These are phyloP conservation scores for Penicillium macrosclerotiorum DNA, from an alignment of 495 filamentous ascomycete species.

Conservation along the genomic window DNA sequence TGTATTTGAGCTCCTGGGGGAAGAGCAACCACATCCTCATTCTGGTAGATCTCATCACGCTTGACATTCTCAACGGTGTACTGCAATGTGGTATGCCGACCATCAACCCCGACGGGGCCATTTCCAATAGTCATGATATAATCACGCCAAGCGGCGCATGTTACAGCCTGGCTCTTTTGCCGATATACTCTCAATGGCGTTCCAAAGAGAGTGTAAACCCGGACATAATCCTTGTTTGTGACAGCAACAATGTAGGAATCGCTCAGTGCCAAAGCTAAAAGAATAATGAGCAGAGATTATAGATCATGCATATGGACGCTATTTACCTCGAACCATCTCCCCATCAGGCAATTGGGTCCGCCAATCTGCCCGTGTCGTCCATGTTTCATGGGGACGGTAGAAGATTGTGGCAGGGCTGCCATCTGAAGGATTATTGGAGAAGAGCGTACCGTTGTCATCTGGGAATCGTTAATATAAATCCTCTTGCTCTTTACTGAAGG, in stretches of 20 bases:
- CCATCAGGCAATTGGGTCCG: conserved; percentile 76
- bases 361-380: conserved; percentile 91
- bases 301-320: background rate
- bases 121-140: conserved; percentile 94
- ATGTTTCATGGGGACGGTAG: conserved; percentile 95
- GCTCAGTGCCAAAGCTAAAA: conserved; percentile 78
- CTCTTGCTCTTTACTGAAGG: background rate
- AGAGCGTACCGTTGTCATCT: conserved; percentile 81
- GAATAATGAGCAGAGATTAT: conserved; percentile 13
- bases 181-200: conserved; percentile 84
- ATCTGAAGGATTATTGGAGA: conserved; percentile 73
- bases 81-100: conserved; percentile 62
- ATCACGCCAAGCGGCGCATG: conserved; percentile 88
- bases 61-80: conserved; percentile 95
- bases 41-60: conserved; percentile 87
- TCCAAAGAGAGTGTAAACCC: conserved; percentile 90
- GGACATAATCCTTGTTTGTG: conserved; percentile 81
- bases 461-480: conserved; percentile 24
- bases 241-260: conserved; percentile 87
- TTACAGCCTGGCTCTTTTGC: conserved; percentile 89
- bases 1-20: conserved; percentile 66
- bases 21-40: conserved; percentile 85
- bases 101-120: conserved; percentile 76
- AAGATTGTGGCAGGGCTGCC: conserved; percentile 78
- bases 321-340: conserved; percentile 65